A percentile compares a stretch with the other conserved stretches of the same genome.
phyloP scores from a whole-genome alignment of 139 green algal genomes.

The Chlamydomonas asymmetrica region DNA sequence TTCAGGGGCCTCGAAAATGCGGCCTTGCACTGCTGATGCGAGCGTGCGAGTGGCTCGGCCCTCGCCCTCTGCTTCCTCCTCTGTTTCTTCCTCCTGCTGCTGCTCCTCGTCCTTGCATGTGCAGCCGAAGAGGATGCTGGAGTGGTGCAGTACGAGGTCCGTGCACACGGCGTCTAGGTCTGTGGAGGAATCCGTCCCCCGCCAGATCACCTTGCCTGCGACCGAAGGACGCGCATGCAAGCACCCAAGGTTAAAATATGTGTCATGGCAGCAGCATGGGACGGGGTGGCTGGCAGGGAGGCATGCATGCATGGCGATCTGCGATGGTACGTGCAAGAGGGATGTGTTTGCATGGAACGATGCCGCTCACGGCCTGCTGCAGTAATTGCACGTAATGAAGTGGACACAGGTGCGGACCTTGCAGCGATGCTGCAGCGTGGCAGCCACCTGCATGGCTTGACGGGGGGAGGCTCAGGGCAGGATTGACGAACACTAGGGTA shows the following conservation, averaged over 20 bases:
- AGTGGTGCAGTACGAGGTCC: constrained; percentile 1
- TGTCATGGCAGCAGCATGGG: neutral
- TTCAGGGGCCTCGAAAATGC: too few species aligned
- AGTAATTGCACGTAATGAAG: too few species aligned
- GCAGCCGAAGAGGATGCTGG: constrained; percentile 17
- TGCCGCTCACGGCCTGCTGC: too few species aligned
- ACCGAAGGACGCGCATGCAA: too few species aligned
- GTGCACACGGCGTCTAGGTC: neutral
- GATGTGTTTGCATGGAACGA: too few species aligned
- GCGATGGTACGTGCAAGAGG: too few species aligned
- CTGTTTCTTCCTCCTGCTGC: neutral
- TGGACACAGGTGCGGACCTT: too few species aligned
- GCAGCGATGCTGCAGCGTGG: too few species aligned
- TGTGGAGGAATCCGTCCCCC: constrained; percentile 2
- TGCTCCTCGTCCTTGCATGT: constrained; percentile 4
- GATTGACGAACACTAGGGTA: too few species aligned
- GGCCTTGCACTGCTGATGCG: neutral
- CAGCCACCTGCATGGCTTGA: too few species aligned
- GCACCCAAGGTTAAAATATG: too few species aligned
- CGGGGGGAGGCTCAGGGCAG: too few species aligned
- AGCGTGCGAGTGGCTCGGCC: neutral
- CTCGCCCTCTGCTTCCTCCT: neutral
- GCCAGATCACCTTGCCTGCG: constrained; percentile 16
- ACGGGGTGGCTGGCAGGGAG: neutral
- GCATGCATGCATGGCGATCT: neutral